Percentiles rank a stretch among this genome's conserved stretches.
phyloP scores from a whole-genome alignment of 2,329 filamentous ascomycete genomes.

The Aspergillus niger region DNA sequence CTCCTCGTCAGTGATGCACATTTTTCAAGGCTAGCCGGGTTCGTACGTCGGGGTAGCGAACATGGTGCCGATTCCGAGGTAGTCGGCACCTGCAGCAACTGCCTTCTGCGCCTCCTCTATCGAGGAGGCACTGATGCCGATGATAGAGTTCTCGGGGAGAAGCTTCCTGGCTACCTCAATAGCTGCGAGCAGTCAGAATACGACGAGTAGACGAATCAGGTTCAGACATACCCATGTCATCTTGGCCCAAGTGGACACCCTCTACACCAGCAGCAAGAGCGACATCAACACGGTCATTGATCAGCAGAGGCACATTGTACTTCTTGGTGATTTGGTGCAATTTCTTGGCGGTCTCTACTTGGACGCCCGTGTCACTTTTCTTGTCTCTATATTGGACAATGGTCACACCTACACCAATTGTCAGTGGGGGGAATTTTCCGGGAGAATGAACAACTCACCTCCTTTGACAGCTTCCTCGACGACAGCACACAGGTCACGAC shows the following conservation, averaged over 20 bases:
- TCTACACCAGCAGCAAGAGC: conserved; percentile 83
- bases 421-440: conserved; percentile 7
- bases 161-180: conserved; percentile 67
- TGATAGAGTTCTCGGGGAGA: conserved; percentile 75
- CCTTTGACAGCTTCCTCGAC: conserved; percentile 75
- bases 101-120: conserved; percentile 72
- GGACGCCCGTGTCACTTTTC: conserved; percentile 68
- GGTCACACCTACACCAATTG: conserved; percentile 61
- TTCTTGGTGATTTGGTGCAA: conserved; percentile 71
- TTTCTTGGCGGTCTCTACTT: conserved; percentile 69
- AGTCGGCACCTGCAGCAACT: conserved; percentile 76
- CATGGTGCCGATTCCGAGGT: conserved; percentile 87
- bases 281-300: conserved; percentile 92
- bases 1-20: conserved; percentile 10
- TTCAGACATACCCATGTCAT: conserved; percentile 71
- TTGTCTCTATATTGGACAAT: conserved; percentile 93
- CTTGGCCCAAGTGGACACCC: conserved; percentile 92
- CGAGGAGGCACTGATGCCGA: conserved; percentile 83
- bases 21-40: conserved; percentile 7
- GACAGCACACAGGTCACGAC: conserved; percentile 68
- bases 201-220: neutral
- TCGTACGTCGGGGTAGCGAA: conserved; percentile 78
- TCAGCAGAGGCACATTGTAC: conserved; percentile 75
- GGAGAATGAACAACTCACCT: conserved; percentile 49
- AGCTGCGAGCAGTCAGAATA: conserved; percentile 44